Percentiles rank a stretch among this genome's conserved stretches.
Conservation (phyloP, 2,329 filamentous ascomycete species). For the Aspergillus tubingensis region DNA sequence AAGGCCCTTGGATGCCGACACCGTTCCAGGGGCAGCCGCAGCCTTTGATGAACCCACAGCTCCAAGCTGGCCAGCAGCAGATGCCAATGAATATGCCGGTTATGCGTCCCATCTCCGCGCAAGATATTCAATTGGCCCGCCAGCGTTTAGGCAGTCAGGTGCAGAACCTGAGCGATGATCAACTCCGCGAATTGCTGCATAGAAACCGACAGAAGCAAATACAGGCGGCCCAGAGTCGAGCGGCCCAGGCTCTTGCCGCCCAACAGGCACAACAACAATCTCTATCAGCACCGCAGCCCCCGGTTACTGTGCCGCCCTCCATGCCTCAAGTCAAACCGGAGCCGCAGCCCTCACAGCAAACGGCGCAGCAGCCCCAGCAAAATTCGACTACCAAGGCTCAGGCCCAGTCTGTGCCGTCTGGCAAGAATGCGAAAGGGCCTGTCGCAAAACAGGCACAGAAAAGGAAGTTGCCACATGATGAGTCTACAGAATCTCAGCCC, state of each 20-base stretch:
- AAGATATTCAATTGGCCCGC: constrained; percentile 41
- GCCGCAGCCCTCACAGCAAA: constrained; percentile 10
- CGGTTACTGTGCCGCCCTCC: constrained; percentile 23
- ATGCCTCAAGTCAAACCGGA: constrained; percentile 28
- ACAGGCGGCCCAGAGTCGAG: constrained; percentile 34
- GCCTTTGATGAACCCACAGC: constrained; percentile 32
- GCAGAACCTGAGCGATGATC: constrained; percentile 44
- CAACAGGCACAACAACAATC: constrained; percentile 29
- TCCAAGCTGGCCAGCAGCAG: constrained; percentile 32
- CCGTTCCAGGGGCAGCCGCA: constrained; percentile 31
- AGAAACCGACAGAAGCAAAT: constrained; percentile 41
- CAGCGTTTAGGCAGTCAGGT: constrained; percentile 37
- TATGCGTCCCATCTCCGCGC: constrained; percentile 37
- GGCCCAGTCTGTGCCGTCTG: constrained; percentile 28
- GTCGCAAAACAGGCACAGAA: constrained; percentile 38
- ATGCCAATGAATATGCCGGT: constrained; percentile 29
- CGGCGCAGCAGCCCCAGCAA: constrained; percentile 29
- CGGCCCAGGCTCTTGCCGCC: constrained; percentile 25
- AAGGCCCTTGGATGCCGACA: constrained; percentile 24
- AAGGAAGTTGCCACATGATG: constrained; percentile 50
- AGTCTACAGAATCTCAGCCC: constrained; percentile 47
- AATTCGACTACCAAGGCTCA: constrained; percentile 35
- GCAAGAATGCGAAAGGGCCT: constrained; percentile 31
- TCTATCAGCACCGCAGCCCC: constrained; percentile 28
- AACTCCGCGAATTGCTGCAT: constrained; percentile 41